Evolutionary conservation across 495 filamentous ascomycete genomes (phyloP), one percentile per base, ranked within the genome.

Genomic region (Paragyromitra xinjiangensis): DNA sequence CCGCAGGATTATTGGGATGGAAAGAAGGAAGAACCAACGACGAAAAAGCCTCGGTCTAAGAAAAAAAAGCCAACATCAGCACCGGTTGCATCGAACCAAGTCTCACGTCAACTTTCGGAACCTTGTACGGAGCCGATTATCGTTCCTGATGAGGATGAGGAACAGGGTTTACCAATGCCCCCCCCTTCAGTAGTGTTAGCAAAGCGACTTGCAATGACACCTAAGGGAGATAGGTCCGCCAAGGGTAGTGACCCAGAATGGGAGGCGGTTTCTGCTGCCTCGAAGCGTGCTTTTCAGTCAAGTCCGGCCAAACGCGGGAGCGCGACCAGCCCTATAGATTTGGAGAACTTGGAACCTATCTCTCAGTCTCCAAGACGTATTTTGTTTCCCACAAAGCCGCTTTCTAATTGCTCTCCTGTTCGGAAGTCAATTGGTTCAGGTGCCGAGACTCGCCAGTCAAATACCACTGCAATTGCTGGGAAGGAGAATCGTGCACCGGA

Each of bases 1-100:
- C 95, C 95, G 1, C 86, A 89, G 62, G 89, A 93, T 56, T 89
- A 90, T 71, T 99, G 95, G 95, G 90, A 91, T 73, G 92, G 92
- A 67, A 87, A 90, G 37, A 85, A 85, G 29, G 84, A 86, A 51
- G 85, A 86, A 11, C 85, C 87, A 8, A 85, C 68, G 3, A 86
- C 84, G 75, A 88, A 87, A 84, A 84, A 83, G 79, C 82, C 39
- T 73, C 82, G 73, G 83, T 83, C 75, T 48, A 81, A 71, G 81
- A 82, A 86, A 77, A 86, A 80, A 50, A 87, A 82, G 73, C 67
- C 73, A 11, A 64, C 79, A 39, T 34, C 39, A n/a, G 85, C 34
- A 83, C 87, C 73, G 70, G 29, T 77, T 34, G 77, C 79, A 19
- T 78, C 81, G 39, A 81, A 81, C 14, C 71, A 78, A 44, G 62